These are phyloP conservation scores for Backusella tarrabulga DNA, from an alignment of 192 early-diverging fungal genomes.

Conservation along the genomic window DNA sequence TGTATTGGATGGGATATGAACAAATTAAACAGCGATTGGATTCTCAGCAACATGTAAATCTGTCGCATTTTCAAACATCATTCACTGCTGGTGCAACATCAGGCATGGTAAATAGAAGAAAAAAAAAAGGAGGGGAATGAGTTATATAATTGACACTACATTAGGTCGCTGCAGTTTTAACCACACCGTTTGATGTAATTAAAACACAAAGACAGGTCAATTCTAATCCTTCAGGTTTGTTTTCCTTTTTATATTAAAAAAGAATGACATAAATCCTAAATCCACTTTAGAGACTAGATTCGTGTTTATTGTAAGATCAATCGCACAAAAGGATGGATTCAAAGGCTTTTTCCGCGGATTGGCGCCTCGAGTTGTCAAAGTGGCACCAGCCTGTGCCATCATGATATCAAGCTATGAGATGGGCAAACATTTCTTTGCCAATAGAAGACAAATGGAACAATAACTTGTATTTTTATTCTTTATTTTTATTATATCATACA, in stretches of 20 bases:
- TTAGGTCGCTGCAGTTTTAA: conserved; percentile 79
- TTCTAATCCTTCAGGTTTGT: conserved; percentile 19
- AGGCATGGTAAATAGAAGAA: conserved; percentile 61
- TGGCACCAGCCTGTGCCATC: conserved; percentile 91
- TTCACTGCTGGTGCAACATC: conserved; percentile 84
- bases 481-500: not conserved
- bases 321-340: conserved; percentile 50
- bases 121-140: not conserved
- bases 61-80: conserved; percentile 61
- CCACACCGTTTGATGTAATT: conserved; percentile 97
- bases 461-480: not conserved
- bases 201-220: conserved; percentile 87
- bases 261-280: not conserved
- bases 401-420: conserved; percentile 91
- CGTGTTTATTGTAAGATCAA: conserved; percentile 33
- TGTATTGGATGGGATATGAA: conserved; percentile 96
- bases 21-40: conserved; percentile 52
- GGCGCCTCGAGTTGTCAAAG: conserved; percentile 78
- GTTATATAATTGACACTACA: not conserved
- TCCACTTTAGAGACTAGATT: conserved; percentile 19
- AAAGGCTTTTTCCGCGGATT: conserved; percentile 57
- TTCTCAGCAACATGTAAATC: not conserved
- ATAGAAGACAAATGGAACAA: not conserved
- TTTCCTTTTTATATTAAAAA: not conserved
- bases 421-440: conserved; percentile 52